These are phyloP conservation scores for Mucor piriformis DNA, from an alignment of 371 early-diverging fungal genomes.

Conservation along the genomic window DNA sequence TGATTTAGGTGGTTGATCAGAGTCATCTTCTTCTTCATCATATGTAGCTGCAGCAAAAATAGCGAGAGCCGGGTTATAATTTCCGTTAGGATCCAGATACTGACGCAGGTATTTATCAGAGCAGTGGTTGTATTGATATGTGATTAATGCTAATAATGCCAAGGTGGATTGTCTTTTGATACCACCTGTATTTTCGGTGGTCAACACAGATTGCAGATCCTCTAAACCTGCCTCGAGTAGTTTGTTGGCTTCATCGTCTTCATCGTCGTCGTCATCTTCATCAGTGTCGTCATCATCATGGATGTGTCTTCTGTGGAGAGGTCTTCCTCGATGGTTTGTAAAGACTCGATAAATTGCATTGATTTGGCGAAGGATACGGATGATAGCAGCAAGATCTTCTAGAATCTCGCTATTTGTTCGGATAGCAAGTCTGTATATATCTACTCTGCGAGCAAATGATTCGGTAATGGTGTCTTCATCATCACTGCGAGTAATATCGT, in stretches of 20 bases:
- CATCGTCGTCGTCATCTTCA: conserved; percentile 5
- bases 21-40: conserved; percentile 21
- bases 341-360: conserved; percentile 23
- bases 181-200: conserved; percentile 8
- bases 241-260: conserved; percentile 25
- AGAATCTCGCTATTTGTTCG: conserved; percentile 24
- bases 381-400: conserved; percentile 28
- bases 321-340: not conserved
- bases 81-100: conserved; percentile 30
- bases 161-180: conserved; percentile 22
- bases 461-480: not conserved
- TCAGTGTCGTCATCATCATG: not conserved
- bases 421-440: conserved; percentile 20
- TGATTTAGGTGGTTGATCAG: conserved; percentile 6
- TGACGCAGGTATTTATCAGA: conserved; percentile 18
- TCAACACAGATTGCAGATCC: conserved; percentile 23
- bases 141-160: conserved; percentile 23
- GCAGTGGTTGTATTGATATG: conserved; percentile 16
- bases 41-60: conserved; percentile 30
- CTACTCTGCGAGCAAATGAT: conserved; percentile 8
- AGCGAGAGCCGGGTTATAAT: conserved; percentile 23
- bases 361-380: conserved; percentile 29
- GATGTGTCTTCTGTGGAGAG: not conserved
- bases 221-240: conserved; percentile 24
- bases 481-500: not conserved